Base-by-base conservation (phyloP, 2,329 filamentous ascomycete genomes). In the Penicillium decumbens region DNA sequence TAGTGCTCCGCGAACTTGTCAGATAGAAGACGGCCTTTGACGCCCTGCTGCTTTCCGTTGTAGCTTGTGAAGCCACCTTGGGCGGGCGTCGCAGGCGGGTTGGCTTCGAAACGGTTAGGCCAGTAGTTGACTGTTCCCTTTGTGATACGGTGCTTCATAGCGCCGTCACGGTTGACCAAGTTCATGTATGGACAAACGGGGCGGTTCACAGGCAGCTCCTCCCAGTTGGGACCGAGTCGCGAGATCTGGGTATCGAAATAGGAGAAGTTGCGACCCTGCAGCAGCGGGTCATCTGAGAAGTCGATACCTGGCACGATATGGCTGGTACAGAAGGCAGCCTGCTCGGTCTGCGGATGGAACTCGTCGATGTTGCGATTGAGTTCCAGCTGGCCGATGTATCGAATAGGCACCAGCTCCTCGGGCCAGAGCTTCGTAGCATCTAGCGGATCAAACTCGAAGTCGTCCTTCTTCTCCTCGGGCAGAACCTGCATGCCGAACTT, bases 361-460 rank as follows among this genome's bases (percentile, higher is more conserved):
- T 95, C 88, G 55, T 92, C 87, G 1, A 87, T 77, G 51, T 89
- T 92, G 46, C 80, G 80, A 75, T 93, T 91, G 5, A 95, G 78
- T 64, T 91, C 84, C 1, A 95, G 66, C 67, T 91, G 81, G 33
- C 88, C 89, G 48, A 95, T 87, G 63, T 89, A 88, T 6, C 85
- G 80, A 18, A 92, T 77, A 0, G 88, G 88, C 0, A 90, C 75
- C 0, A 83, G 70, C 10, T 92, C 85, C 64, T 93, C 87, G 0
- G 88, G 89, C 88, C 88, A 93, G 24, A 92, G 70, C 72, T 95
- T 93, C 32, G 89, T 95, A 0, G 88, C 84, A 58, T 95, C 89
- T 1, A 95, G 79, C 27, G 92, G 85, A 61, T 93, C 89, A 53
- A 93, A 92, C 6, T 92, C 88, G 53, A 92, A 95, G 13, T 88